phyloP scores from a whole-genome alignment of 768 basidiomycete genomes.

The Phlegmacium glaucopus region DNA sequence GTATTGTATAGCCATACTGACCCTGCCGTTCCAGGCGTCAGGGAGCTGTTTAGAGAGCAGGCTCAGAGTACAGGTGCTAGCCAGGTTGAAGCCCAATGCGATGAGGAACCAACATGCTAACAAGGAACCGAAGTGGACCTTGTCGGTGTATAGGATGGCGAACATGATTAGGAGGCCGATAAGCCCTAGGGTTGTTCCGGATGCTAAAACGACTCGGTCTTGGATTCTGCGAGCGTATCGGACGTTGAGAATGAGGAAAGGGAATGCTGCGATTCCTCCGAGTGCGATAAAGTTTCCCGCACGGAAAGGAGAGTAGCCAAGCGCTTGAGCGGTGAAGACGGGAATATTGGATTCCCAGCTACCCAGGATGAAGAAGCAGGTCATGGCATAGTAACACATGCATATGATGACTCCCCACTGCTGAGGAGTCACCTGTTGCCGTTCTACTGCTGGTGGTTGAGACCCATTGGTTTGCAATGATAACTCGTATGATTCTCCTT shows the following conservation, averaged over 20 bases:
- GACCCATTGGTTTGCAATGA: conserved; percentile 14
- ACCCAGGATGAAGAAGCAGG: conserved; percentile 67
- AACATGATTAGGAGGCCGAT: conserved; percentile 51
- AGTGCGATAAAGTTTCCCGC: conserved; percentile 72
- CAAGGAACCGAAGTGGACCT: conserved; percentile 44
- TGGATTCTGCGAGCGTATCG: conserved; percentile 53
- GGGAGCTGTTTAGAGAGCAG: conserved; percentile 69
- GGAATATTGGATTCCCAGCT: conserved; percentile 70
- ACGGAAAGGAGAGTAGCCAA: conserved; percentile 57
- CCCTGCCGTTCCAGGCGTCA: conserved; percentile 52
- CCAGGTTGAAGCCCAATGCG: conserved; percentile 70
- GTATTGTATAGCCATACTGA: conserved; percentile 62
- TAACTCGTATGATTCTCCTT: conserved; percentile 32
- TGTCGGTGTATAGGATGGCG: conserved; percentile 36
- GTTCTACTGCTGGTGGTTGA: conserved; percentile 1
- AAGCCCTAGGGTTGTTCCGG: conserved; percentile 49
- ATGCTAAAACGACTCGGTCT: conserved; percentile 55
- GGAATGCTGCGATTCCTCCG: conserved; percentile 58
- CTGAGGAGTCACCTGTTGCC: conserved; percentile 9
- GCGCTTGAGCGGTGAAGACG: conserved; percentile 46
- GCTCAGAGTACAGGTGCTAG: conserved; percentile 67
- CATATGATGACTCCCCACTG: conserved; percentile 52
- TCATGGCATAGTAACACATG: conserved; percentile 72
- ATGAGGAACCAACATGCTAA: conserved; percentile 54
- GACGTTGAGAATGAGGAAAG: conserved; percentile 64